A percentile compares a stretch with the other conserved stretches of the same genome.
Evolutionary conservation across 208 protist species (phyloP).

Genomic region (Crithidia mellificae): DNA sequence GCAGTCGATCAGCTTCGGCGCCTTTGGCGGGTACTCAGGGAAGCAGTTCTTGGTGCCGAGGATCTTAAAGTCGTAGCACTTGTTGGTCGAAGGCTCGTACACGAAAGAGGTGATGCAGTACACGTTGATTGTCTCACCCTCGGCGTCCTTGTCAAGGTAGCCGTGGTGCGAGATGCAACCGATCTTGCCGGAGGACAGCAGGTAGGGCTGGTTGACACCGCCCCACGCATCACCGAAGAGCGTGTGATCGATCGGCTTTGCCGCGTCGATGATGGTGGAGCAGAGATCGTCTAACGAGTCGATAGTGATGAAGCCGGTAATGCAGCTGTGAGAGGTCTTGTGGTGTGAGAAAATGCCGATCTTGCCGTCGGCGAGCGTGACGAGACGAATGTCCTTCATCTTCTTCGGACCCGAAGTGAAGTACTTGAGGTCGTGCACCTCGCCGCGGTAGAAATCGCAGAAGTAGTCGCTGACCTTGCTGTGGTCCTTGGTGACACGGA

Average conservation of each 20-base stretch:
- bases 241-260: conserved; percentile 60
- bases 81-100: conserved; percentile 51
- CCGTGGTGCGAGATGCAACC: conserved; percentile 70
- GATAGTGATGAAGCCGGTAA: conserved; percentile 57
- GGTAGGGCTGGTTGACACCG: conserved; percentile 64
- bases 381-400: conserved; percentile 70
- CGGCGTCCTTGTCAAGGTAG: conserved; percentile 41
- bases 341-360: conserved; percentile 66
- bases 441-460: conserved; percentile 57
- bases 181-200: conserved; percentile 48
- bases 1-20: conserved; percentile 58
- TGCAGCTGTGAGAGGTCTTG: conserved; percentile 45
- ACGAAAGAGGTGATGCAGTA: conserved; percentile 72
- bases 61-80: conserved; percentile 58
- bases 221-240: conserved; percentile 65
- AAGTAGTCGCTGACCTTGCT: conserved; percentile 49
- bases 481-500: conserved; percentile 53
- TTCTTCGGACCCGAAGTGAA: conserved; percentile 56
- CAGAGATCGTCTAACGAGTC: conserved; percentile 49
- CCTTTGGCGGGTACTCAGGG: conserved; percentile 60
- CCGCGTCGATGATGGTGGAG: conserved; percentile 46
- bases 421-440: conserved; percentile 42
- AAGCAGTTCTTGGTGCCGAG: conserved; percentile 65
- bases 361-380: conserved; percentile 43
- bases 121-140: conserved; percentile 45